phyloP scores from a whole-genome alignment of 83 land plant genomes.

The Larix sibirica region DNA sequence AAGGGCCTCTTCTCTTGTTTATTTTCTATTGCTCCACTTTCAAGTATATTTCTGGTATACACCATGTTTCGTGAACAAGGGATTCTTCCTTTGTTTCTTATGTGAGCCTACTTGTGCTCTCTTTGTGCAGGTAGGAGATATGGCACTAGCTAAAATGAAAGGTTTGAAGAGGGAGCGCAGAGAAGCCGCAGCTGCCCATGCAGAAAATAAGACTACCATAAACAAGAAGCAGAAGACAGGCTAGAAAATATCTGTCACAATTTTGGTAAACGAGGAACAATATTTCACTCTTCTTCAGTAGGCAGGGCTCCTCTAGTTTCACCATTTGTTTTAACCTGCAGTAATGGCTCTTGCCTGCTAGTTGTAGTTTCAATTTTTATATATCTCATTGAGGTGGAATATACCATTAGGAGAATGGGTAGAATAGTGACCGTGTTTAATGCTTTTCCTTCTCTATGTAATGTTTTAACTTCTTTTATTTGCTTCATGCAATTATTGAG shows the following conservation, averaged over 20 bases:
- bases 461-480: no score
- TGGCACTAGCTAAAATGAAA: conserved; percentile 27
- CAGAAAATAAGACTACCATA: not conserved
- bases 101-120: not conserved
- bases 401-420: no score
- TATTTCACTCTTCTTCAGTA: not conserved
- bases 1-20: no score
- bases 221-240: conserved; percentile 1
- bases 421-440: no score
- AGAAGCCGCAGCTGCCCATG: conserved; percentile 17
- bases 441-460: no score
- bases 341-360: not conserved
- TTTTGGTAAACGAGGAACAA: not conserved
- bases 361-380: no score
- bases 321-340: not conserved
- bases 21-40: not conserved
- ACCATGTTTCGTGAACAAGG: not conserved
- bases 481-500: no score
- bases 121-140: conserved; percentile 22
- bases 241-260: not conserved
- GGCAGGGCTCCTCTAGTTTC: not conserved
- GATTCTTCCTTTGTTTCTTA: no score
- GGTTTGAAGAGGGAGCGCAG: conserved; percentile 41
- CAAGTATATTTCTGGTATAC: not conserved
- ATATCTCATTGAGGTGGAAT: no score